phyloP scores from a whole-genome alignment of 1,284 basidiomycete species.

The Sutorius eximius region DNA sequence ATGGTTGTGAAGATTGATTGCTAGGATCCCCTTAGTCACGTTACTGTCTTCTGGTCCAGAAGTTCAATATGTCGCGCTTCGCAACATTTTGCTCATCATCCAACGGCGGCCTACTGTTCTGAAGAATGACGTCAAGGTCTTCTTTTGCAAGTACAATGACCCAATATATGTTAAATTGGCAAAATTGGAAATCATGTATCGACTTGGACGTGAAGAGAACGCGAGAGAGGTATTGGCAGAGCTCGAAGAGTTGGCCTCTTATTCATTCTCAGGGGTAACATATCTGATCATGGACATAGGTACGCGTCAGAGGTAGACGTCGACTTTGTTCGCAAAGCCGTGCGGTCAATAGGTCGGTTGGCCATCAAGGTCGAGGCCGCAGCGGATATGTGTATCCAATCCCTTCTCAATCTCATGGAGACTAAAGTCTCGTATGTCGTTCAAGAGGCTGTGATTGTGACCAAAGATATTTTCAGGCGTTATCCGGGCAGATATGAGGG shows the following conservation, averaged over 20 bases:
- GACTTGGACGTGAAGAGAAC: conserved; percentile 89
- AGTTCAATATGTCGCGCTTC: conserved; percentile 96
- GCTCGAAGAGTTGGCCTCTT: conserved; percentile 79
- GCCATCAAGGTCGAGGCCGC: conserved; percentile 96
- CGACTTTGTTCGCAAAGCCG: conserved; percentile 97
- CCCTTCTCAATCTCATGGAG: conserved; percentile 85
- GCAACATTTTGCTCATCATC: conserved; percentile 96
- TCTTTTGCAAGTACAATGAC: conserved; percentile 99
- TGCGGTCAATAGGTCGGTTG: conserved; percentile 92
- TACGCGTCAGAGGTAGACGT: conserved; percentile 98
- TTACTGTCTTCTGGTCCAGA: conserved; percentile 95
- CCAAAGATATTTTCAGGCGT: conserved; percentile 96
- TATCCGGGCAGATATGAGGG: conserved; percentile 97
- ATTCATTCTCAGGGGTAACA: not conserved
- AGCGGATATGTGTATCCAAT: conserved; percentile 88
- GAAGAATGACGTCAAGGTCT: conserved; percentile 96
- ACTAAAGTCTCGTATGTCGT: conserved; percentile 97
- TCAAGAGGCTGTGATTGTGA: conserved; percentile 96
- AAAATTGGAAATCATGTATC: conserved; percentile 98
- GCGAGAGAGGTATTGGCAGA: conserved; percentile 91
- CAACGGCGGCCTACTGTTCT: conserved; percentile 91
- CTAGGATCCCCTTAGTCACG: conserved; percentile 61
- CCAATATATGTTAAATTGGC: conserved; percentile 99
- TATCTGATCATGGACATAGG: conserved; percentile 41
- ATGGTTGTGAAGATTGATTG: conserved; percentile 7